phyloP scores from a whole-genome alignment of 2,329 filamentous ascomycete genomes.

The Penicillium sp. region DNA sequence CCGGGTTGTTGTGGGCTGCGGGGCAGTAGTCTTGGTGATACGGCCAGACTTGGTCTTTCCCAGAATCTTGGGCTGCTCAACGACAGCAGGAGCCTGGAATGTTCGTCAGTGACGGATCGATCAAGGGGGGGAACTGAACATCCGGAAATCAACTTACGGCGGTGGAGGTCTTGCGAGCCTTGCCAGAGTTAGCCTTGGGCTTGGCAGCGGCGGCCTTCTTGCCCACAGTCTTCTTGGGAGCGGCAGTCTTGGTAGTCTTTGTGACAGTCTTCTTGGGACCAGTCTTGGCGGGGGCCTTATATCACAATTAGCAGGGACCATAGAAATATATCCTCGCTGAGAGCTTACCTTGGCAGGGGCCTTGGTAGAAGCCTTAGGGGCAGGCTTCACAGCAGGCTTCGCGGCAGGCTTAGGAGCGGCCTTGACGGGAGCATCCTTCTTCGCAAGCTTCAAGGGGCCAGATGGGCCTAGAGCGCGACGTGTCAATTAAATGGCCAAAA shows the following conservation, averaged over 20 bases:
- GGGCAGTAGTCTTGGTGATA: slow-evolving; percentile 67
- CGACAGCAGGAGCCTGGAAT: slow-evolving; percentile 61
- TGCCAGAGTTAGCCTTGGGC: slow-evolving; percentile 54
- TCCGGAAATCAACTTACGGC: slow-evolving; percentile 32
- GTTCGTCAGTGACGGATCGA: slow-evolving; percentile 22
- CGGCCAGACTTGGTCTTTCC: slow-evolving; percentile 85
- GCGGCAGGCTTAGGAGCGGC: slow-evolving; percentile 22
- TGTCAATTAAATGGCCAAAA: slow-evolving; percentile 27
- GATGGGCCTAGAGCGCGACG: slow-evolving; percentile 63
- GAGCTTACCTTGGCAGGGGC: slow-evolving; percentile 16
- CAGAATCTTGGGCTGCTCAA: slow-evolving; percentile 68
- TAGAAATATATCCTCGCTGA: background rate
- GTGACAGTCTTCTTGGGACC: slow-evolving; percentile 46
- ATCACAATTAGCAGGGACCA: slow-evolving; percentile 11
- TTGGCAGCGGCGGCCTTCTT: slow-evolving; percentile 54
- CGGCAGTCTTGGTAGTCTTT: slow-evolving; percentile 36
- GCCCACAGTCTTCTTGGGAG: slow-evolving; percentile 50
- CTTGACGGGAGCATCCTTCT: slow-evolving; percentile 61
- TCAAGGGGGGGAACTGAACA: background rate
- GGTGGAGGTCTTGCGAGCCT: slow-evolving; percentile 54
- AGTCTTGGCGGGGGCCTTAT: slow-evolving; percentile 40
- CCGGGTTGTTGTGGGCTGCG: slow-evolving; percentile 39
- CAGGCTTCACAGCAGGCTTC: slow-evolving; percentile 16
- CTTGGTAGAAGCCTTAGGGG: background rate
- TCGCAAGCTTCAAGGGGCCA: slow-evolving; percentile 87